Percentiles rank a stretch among this genome's conserved stretches.
phyloP scores from a whole-genome alignment of 805 yeast species.

The Clavispora santaluciae region DNA sequence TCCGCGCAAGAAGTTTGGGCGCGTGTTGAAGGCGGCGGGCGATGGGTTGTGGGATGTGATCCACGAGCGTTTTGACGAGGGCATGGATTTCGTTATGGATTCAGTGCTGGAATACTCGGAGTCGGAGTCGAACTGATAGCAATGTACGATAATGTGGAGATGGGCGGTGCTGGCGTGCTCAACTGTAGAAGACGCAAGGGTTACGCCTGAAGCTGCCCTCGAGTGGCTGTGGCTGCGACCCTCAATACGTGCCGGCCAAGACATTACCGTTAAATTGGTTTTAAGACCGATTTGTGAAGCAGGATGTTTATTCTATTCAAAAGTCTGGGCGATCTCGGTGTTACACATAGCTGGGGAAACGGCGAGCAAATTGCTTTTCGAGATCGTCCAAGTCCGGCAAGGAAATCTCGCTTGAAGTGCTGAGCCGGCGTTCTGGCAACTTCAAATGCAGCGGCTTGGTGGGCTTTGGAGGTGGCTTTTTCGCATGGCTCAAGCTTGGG shows the following conservation, averaged over 20 bases:
- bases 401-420: conserved; percentile 38
- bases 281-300: not conserved
- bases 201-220: no score
- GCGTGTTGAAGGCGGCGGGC: conserved; percentile 69
- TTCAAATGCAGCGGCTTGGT: conserved; percentile 55
- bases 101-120: conserved; percentile 48
- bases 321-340: not conserved
- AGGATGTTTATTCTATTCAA: not conserved
- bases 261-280: no score
- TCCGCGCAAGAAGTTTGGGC: conserved; percentile 88
- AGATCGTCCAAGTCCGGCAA: conserved; percentile 54
- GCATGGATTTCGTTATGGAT: conserved; percentile 77
- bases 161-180: no score
- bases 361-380: conserved; percentile 51
- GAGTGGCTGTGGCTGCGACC: no score
- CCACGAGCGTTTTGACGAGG: conserved; percentile 79
- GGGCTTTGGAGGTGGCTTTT: conserved; percentile 59
- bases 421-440: conserved; percentile 28
- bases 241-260: no score
- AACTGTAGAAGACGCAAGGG: not conserved
- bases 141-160: not conserved
- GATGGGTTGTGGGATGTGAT: conserved; percentile 75
- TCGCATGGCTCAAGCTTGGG: conserved; percentile 14
- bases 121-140: conserved; percentile 9
- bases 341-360: conserved; percentile 58